Evolutionary conservation across 2,329 filamentous ascomycete species (phyloP).

Genomic region (Drechslerella dactyloides): DNA sequence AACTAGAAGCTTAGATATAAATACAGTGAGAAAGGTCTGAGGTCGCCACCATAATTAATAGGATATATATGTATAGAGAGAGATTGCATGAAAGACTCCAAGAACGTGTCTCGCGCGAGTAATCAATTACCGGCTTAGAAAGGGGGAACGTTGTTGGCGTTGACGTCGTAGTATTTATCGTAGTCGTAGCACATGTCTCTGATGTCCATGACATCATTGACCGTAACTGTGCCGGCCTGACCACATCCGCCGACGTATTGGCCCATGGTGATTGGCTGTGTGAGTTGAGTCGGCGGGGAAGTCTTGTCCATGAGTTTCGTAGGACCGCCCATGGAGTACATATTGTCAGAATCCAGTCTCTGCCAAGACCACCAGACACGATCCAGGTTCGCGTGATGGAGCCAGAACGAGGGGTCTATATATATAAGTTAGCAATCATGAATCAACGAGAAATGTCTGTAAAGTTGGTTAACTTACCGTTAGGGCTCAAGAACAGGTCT

Average conservation of each 20-base stretch:
- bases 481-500: conserved; percentile 57
- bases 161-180: conserved; percentile 12
- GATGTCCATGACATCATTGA: conserved; percentile 56
- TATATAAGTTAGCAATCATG: not conserved
- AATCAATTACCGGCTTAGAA: too few species aligned
- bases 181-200: conserved; percentile 53
- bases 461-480: conserved; percentile 51
- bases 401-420: conserved; percentile 54
- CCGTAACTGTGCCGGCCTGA: conserved; percentile 49
- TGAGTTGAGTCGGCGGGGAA: conserved; percentile 55
- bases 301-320: conserved; percentile 53
- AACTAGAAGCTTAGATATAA: too few species aligned
- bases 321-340: conserved; percentile 57
- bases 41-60: too few species aligned
- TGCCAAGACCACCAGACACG: conserved; percentile 55
- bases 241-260: conserved; percentile 51
- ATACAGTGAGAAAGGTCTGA: too few species aligned
- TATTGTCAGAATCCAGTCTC: conserved; percentile 53
- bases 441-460: conserved; percentile 14
- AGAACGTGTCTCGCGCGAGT: too few species aligned
- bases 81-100: too few species aligned
- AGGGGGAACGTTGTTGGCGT: not conserved
- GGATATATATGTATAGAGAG: too few species aligned
- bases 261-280: conserved; percentile 56
- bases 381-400: conserved; percentile 54